These are phyloP conservation scores for Sugiyamaella valdiviana DNA, from an alignment of 805 yeast genomes.

Conservation along the genomic window DNA sequence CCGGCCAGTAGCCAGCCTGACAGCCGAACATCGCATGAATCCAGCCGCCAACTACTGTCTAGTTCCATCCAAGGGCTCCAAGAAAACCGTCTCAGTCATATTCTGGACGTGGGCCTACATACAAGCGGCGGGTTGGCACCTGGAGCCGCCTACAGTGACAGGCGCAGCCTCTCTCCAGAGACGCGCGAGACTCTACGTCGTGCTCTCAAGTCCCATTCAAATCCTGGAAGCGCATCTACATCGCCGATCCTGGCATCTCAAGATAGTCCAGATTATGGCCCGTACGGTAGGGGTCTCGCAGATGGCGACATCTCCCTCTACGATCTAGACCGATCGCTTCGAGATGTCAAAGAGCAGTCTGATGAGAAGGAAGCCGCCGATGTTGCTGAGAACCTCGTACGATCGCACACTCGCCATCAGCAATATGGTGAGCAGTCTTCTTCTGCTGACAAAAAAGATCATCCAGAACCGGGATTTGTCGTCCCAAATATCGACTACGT, in stretches of 20 bases:
- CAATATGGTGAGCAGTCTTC: neutral
- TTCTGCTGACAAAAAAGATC: neutral
- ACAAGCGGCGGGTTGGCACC: constrained; percentile 32
- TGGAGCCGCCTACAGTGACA: constrained; percentile 22
- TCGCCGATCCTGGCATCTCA: constrained; percentile 2
- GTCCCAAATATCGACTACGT: constrained; percentile 17
- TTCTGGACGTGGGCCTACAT: constrained; percentile 27
- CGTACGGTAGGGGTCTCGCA: constrained; percentile 7
- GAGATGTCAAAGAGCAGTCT: constrained; percentile 10
- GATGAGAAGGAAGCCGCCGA: constrained; percentile 15
- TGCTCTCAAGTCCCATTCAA: neutral
- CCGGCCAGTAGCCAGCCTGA: neutral
- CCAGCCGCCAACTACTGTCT: constrained; percentile 4
- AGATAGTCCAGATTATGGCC: neutral
- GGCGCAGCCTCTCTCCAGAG: neutral
- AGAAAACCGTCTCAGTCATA: constrained; percentile 6
- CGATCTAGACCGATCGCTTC: constrained; percentile 17
- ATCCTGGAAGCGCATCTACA: constrained; percentile 6
- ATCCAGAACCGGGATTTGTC: constrained; percentile 12
- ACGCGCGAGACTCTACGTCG: neutral
- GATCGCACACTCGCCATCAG: constrained; percentile 10
- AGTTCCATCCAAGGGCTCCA: constrained; percentile 6
- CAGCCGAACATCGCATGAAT: neutral
- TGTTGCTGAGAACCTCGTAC: constrained; percentile 19
- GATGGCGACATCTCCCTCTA: constrained; percentile 23